phyloP scores from a whole-genome alignment of 257 asterid species.

The Prunella vulgaris region DNA sequence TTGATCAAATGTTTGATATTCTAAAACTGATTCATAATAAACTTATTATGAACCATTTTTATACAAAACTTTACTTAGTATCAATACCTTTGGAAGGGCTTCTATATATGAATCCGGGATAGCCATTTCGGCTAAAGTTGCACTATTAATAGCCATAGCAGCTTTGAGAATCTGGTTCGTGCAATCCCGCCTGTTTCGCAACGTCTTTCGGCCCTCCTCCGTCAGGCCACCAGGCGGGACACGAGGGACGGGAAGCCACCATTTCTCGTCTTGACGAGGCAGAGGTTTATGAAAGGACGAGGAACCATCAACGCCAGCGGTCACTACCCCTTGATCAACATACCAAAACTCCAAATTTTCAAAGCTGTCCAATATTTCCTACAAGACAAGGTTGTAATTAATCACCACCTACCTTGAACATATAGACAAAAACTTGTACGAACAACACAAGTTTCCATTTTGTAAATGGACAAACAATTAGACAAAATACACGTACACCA shows the following conservation, averaged over 20 bases:
- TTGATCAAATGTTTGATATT: too few relatives aligned
- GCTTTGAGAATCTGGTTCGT: slow-evolving; percentile 84
- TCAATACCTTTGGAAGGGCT: slow-evolving; percentile 62
- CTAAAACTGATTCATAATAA: too few relatives aligned
- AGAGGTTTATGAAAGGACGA: slow-evolving; percentile 47
- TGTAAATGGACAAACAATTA: too few relatives aligned
- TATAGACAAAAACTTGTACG: too few relatives aligned
- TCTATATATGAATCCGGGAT: slow-evolving; percentile 60
- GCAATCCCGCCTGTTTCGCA: slow-evolving; percentile 61
- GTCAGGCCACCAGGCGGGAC: slow-evolving; percentile 61
- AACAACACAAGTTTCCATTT: too few relatives aligned
- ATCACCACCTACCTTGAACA: neutral
- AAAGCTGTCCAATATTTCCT: slow-evolving; percentile 72
- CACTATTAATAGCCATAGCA: slow-evolving; percentile 66
- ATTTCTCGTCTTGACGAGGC: slow-evolving; percentile 60
- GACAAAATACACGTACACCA: too few relatives aligned
- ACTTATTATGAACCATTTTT: too few relatives aligned
- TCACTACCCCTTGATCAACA: slow-evolving; percentile 62
- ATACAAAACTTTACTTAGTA: too few relatives aligned
- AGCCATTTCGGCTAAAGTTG: slow-evolving; percentile 62
- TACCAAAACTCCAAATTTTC: slow-evolving; percentile 63
- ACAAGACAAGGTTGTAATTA: neutral
- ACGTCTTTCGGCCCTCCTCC: slow-evolving; percentile 45
- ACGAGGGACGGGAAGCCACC: slow-evolving; percentile 90
- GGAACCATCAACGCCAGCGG: slow-evolving; percentile 44